Evolutionary conservation across 208 protist genomes (phyloP), one percentile per base, ranked within the genome.

Genomic region (Trypanosoma theileri): DNA sequence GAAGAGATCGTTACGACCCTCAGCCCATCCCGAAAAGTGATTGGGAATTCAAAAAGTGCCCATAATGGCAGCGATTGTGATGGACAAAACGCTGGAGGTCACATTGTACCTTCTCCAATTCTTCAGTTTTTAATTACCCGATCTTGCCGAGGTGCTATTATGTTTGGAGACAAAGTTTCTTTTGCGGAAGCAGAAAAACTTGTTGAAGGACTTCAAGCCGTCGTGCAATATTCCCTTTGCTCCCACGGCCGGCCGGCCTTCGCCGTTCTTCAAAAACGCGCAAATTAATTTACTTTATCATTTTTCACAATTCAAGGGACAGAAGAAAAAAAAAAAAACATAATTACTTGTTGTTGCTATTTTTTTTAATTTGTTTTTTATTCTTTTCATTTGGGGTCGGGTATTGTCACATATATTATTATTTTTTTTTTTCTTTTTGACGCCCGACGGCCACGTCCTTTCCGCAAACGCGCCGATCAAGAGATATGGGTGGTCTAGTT

Each of bases 81-180:
- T 26, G 28, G 16, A 40, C 16, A 44, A 17, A 19, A 42, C 40
- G 35, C 35, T 21, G 21, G 54, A 16, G 48, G n/a, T 44, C 58
- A 54, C 26, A 56, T 87, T 17, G 50, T 90, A 14, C 84, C 85
- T 7, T 88, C 89, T 7, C 68, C 76, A 12, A 74, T 92, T 35
- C 71, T 91, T 4, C 45, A 80, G 24, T 91, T 92, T 61, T 73
- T 94, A 26, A 67, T 94, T 42, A 86, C 85, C 0, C 83, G 89
- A 59, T 89, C 85, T 9, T 94, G 89, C 58, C 85, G 89, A 4
- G 89, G 89, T 0, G 89, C 89, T 12, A 55, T 94, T 64, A 90
- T 92, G 85, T 90, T 94, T 60, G 86, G 86, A 10, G 84, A 94
- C 48, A 19, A 46, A 8, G 60, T 94, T 11, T 69, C 54, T 19